These are phyloP conservation scores for Citrus cavaleriei DNA, from an alignment of 345 rosid species.

Conservation along the genomic window DNA sequence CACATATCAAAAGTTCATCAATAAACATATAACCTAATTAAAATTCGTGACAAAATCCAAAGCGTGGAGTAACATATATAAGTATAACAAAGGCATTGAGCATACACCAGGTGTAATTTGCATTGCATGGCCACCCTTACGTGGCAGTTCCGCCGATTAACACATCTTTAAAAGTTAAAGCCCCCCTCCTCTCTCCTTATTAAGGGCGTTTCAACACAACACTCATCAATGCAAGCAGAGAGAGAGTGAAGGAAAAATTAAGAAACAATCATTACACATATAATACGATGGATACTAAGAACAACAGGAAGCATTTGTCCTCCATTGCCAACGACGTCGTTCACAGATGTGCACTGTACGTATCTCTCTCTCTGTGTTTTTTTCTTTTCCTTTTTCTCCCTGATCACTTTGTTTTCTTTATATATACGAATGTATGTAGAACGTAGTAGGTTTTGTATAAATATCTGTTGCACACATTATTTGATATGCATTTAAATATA, in stretches of 20 bases:
- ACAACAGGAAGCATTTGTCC: conserved; percentile 68
- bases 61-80: neutral
- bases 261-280: neutral
- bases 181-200: neutral
- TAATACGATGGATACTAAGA: conserved; percentile 7
- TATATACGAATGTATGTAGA: neutral
- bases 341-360: conserved; percentile 59
- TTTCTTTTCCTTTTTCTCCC: neutral
- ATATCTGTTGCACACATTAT: neutral
- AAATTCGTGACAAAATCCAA: no score
- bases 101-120: conserved; percentile 5
- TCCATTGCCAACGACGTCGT: conserved; percentile 73
- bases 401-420: no score
- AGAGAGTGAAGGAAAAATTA: neutral
- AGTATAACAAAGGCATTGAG: neutral
- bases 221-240: neutral
- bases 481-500: neutral
- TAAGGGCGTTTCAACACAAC: neutral
- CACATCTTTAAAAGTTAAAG: neutral
- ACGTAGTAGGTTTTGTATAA: no score
- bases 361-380: neutral
- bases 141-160: conserved; percentile 20
- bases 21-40: no score
- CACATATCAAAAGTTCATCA: no score
- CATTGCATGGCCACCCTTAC: conserved; percentile 39